Percentiles rank a stretch among this genome's conserved stretches.
Evolutionary conservation across 305 asterid species (phyloP).

Genomic region (Ruellia speciosa): DNA sequence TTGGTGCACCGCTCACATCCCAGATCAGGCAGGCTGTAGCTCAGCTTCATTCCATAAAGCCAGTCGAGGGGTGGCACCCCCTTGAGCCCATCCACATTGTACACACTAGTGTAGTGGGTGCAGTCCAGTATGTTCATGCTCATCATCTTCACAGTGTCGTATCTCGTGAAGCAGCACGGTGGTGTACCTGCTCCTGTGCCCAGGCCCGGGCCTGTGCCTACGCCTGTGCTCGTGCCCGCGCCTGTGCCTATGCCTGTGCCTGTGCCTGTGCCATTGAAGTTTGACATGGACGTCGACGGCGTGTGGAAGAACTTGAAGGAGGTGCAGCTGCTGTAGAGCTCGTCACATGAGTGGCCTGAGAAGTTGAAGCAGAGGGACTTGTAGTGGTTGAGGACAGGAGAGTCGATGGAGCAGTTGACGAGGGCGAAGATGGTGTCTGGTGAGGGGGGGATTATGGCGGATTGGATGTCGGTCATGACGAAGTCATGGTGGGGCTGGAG

Average conservation of each 20-base stretch:
- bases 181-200: too few species aligned
- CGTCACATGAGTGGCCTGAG: constrained; percentile 79
- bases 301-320: constrained; percentile 66
- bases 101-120: constrained; percentile 77
- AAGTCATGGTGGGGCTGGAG: constrained; percentile 86
- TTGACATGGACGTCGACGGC: constrained; percentile 26
- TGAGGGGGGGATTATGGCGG: constrained; percentile 65
- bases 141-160: constrained; percentile 66
- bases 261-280: not conserved
- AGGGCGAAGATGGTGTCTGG: constrained; percentile 73
- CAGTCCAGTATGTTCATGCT: constrained; percentile 81
- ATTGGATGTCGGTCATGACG: constrained; percentile 60
- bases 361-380: constrained; percentile 56
- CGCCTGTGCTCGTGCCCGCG: too few species aligned
- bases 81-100: constrained; percentile 46
- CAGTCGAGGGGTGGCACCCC: constrained; percentile 76
- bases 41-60: constrained; percentile 67
- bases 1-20: constrained; percentile 58
- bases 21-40: constrained; percentile 49
- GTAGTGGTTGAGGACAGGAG: constrained; percentile 81
- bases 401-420: constrained; percentile 75
- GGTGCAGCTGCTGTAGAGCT: constrained; percentile 61
- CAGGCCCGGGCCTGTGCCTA: too few species aligned
- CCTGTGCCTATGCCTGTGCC: too few species aligned
- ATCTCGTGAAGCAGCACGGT: constrained; percentile 72